Percentiles rank a stretch among this genome's conserved stretches.
Evolutionary conservation across 2,329 filamentous ascomycete genomes (phyloP).

Genomic region (Hymenoscyphus occultus): DNA sequence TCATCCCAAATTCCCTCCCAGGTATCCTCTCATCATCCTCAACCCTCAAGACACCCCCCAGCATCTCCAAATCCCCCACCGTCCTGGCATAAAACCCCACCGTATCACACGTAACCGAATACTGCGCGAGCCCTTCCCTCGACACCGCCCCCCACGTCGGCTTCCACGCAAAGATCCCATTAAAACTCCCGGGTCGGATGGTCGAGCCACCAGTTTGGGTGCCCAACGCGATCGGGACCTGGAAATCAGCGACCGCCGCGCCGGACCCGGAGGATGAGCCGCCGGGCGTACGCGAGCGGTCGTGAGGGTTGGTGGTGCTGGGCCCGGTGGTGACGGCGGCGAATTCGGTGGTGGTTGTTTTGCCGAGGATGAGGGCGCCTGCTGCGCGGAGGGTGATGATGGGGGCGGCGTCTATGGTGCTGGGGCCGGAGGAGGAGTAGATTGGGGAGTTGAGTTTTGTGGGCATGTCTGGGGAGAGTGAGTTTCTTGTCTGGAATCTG

Average conservation of each 20-base stretch:
- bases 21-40: slow-evolving; percentile 45
- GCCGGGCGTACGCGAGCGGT: slow-evolving; percentile 54
- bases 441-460: slow-evolving; percentile 55
- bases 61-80: slow-evolving; percentile 55
- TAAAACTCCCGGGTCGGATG: slow-evolving; percentile 63
- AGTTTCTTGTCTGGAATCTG: slow-evolving; percentile 10
- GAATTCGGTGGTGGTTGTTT: slow-evolving; percentile 64
- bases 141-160: slow-evolving; percentile 64
- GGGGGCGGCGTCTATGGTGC: slow-evolving; percentile 50
- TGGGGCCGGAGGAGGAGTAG: slow-evolving; percentile 45
- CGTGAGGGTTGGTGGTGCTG: slow-evolving; percentile 56
- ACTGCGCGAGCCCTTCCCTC: slow-evolving; percentile 59
- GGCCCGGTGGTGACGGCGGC: slow-evolving; percentile 53
- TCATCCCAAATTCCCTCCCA: slow-evolving; percentile 37
- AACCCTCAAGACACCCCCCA: slow-evolving; percentile 53
- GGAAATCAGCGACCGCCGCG: slow-evolving; percentile 61
- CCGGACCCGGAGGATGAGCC: slow-evolving; percentile 67
- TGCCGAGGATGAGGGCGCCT: slow-evolving; percentile 57
- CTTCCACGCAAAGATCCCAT: slow-evolving; percentile 62
- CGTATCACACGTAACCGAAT: slow-evolving; percentile 59
- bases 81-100: slow-evolving; percentile 58
- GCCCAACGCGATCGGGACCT: slow-evolving; percentile 54
- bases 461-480: slow-evolving; percentile 49
- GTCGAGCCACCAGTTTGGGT: slow-evolving; percentile 65
- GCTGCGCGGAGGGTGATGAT: slow-evolving; percentile 51